Base-by-base conservation (phyloP, 2,329 filamentous ascomycete species). In the Phyllosticta ampelicida region DNA sequence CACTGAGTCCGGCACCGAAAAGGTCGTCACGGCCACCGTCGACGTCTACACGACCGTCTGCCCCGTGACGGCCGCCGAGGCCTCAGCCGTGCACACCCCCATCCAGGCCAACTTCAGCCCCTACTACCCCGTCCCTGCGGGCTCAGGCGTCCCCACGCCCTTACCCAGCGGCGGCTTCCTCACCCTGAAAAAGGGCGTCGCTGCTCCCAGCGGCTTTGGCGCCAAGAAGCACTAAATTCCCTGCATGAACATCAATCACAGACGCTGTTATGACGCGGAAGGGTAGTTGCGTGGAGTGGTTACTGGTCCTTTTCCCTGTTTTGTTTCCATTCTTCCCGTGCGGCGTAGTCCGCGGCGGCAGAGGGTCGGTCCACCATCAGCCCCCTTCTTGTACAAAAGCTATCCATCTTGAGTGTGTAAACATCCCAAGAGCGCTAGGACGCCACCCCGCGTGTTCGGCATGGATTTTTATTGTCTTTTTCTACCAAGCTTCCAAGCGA, bases 41-140 rank as follows among this genome's bases (percentile, higher is more conserved):
- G 59, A 67, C 6, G 67, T 65, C 59, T 67, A 67, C 20, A 60
- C 65, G 48, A 58, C 58, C 44, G 56, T 55, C 48, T 62, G 62
- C 13, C 58, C 64, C 9, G 57, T 61, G 44, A 16, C 60, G 21
- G 57, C 57, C n/a, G 49, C 55, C 18, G 51, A 36, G 48, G 54
- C 44, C 36, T 23, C 51, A 49, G 48, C 48, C 23, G 36, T 10
- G 23, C 51, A 59, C 56, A 54, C 56, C 16, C 56, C 56, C 26
- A 44, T 54, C 55, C 59, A 60, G 56, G 51, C 54, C 51, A 48
- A 29, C 52, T 30, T 52, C 59, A 51, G 51, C 48, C 30, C 52
- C 55, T 51, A 36, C 55, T 60, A 58, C 52, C 53, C 59, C 49
- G 49, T 56, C 18, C 51, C 59, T 11, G 51, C 36, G 9, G 53